Percentiles rank a stretch among this genome's conserved stretches.
Evolutionary conservation across 2,329 filamentous ascomycete species (phyloP).

Genomic region (Sporothrix mexicana): DNA sequence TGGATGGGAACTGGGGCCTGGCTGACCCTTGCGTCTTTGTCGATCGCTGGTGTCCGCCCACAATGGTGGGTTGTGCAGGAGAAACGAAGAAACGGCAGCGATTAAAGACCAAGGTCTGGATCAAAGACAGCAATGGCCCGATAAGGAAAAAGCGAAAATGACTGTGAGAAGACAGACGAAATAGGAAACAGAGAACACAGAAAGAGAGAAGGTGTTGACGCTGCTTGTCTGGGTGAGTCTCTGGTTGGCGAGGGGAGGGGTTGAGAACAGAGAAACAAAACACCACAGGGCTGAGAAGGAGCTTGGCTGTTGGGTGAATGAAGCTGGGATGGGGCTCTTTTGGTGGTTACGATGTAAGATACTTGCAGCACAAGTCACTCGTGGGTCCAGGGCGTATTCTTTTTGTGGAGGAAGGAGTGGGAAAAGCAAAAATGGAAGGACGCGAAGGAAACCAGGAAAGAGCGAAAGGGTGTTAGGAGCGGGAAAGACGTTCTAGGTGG

Average conservation of each 20-base stretch:
- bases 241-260: background rate
- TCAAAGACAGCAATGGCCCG: background rate
- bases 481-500: constrained; percentile 11
- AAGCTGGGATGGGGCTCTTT: constrained; percentile 15
- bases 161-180: background rate
- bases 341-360: constrained; percentile 31
- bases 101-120: background rate
- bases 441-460: constrained; percentile 22
- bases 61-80: constrained; percentile 8
- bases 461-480: constrained; percentile 9
- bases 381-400: constrained; percentile 26
- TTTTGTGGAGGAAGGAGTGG: background rate
- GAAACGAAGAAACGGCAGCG: background rate
- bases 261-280: constrained; percentile 23
- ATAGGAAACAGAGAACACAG: too few species aligned
- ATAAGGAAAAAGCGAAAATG: background rate
- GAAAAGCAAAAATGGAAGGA: constrained; percentile 5
- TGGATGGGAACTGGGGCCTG: background rate
- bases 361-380: constrained; percentile 36
- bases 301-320: constrained; percentile 4
- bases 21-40: constrained; percentile 5
- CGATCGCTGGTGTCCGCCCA: background rate
- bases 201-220: too few species aligned
- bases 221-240: background rate
- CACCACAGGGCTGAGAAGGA: constrained; percentile 32